Conservation (phyloP, 2,329 filamentous ascomycete genomes). For the Coniochaeta sp. region DNA sequence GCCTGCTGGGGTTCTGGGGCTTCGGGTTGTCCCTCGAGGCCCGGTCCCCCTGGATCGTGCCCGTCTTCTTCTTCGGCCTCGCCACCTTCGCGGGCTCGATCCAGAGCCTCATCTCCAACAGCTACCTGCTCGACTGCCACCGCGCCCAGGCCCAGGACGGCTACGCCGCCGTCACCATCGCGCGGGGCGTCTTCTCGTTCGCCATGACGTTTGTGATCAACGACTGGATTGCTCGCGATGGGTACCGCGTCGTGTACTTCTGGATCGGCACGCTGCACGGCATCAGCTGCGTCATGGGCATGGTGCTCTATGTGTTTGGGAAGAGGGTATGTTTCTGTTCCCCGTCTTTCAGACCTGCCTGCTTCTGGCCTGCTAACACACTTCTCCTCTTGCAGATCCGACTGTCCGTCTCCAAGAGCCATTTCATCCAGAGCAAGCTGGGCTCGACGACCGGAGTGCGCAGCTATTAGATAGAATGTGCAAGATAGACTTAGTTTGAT, state of each 20-base stretch:
- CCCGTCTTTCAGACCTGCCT: conserved; percentile 5
- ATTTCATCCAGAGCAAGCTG: too few relatives aligned
- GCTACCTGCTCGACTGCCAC: conserved; percentile 25
- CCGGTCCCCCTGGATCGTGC: conserved; percentile 15
- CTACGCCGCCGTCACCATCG: conserved; percentile 14
- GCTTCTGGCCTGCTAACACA: too few relatives aligned
- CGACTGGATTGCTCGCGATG: conserved; percentile 22
- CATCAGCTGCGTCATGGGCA: conserved; percentile 22
- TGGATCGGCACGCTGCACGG: conserved; percentile 25
- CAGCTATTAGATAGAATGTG: too few relatives aligned
- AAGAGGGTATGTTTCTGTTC: conserved; percentile 12
- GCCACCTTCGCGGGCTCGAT: conserved; percentile 16
- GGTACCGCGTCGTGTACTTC: conserved; percentile 22
- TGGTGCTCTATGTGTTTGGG: conserved; percentile 25
- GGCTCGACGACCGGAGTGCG: too few relatives aligned
- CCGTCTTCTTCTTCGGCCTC: conserved; percentile 17
- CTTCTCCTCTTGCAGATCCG: neutral
- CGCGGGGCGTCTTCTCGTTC: conserved; percentile 23
- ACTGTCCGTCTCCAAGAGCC: too few relatives aligned
- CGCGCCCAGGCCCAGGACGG: conserved; percentile 23
- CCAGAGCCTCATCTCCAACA: conserved; percentile 24
- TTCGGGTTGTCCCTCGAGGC: conserved; percentile 21
- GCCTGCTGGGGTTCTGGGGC: conserved; percentile 26
- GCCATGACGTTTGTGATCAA: conserved; percentile 27
- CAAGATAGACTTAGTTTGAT: too few relatives aligned